These are phyloP conservation scores for Alternaria viburni DNA, from an alignment of 2,329 filamentous ascomycete genomes.

Conservation along the genomic window DNA sequence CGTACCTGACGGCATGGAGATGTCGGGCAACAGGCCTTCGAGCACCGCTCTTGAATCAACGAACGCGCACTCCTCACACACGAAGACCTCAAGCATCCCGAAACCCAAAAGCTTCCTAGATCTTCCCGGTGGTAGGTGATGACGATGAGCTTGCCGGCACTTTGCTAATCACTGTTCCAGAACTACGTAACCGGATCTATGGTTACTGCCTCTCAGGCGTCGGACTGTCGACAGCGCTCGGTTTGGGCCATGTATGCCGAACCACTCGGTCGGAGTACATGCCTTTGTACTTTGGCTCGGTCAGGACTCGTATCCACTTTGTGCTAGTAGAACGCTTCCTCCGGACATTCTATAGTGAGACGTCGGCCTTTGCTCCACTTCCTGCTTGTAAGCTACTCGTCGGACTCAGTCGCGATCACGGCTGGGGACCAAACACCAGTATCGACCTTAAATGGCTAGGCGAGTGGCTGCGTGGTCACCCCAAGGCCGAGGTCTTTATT, in stretches of 20 bases:
- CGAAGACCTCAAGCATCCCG: background rate
- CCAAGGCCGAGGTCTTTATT: background rate
- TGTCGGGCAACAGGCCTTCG: background rate
- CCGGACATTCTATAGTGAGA: background rate
- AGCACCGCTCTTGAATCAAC: background rate
- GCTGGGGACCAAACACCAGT: background rate
- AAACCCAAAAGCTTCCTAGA: background rate
- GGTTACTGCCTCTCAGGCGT: background rate
- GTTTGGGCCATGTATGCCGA: background rate
- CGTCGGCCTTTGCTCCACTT: background rate
- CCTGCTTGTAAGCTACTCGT: background rate
- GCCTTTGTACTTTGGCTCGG: background rate
- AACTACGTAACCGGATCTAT: background rate
- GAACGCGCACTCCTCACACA: background rate
- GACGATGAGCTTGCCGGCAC: background rate
- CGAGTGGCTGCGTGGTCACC: background rate
- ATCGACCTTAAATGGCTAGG: background rate
- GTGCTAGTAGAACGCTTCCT: background rate
- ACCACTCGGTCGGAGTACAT: background rate
- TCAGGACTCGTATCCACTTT: background rate
- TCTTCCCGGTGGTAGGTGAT: background rate
- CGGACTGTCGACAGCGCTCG: background rate
- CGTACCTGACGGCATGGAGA: background rate
- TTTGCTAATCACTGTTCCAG: background rate
- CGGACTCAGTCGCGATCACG: background rate